Evolutionary conservation across 805 yeast genomes (phyloP).

Genomic region (Metschnikowia cubensis): DNA sequence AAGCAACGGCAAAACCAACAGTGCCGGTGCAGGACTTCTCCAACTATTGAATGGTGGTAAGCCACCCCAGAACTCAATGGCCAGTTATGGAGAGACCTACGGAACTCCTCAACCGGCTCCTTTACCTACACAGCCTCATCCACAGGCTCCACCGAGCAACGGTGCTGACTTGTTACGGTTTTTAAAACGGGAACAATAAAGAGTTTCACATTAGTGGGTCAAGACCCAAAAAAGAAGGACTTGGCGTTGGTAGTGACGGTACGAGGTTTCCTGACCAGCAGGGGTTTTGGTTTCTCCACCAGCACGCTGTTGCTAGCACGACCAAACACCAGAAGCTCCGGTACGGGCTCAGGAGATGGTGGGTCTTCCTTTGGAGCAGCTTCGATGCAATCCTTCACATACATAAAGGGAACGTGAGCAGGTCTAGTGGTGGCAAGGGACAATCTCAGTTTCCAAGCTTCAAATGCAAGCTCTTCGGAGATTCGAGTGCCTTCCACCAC

Average conservation of each 20-base stretch:
- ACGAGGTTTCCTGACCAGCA: constrained; percentile 4
- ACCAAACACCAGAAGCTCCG: constrained; percentile 2
- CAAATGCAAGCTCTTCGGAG: constrained; percentile 5
- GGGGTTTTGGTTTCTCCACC: not conserved
- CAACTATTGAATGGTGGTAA: constrained; percentile 12
- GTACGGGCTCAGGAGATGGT: not conserved
- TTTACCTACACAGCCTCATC: not conserved
- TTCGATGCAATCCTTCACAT: constrained; percentile 10
- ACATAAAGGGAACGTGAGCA: constrained; percentile 11
- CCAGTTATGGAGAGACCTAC: constrained; percentile 14
- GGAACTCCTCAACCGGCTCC: constrained; percentile 10
- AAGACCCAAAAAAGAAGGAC: constrained; percentile 1
- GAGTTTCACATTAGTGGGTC: not conserved
- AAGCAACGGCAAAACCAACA: constrained; percentile 5
- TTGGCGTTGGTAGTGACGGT: not conserved
- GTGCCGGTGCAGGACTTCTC: constrained; percentile 12
- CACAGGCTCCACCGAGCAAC: constrained; percentile 7
- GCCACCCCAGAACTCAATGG: constrained; percentile 4
- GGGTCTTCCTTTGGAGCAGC: not conserved
- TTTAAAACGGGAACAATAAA: constrained; percentile 7
- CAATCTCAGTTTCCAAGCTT: constrained; percentile 17
- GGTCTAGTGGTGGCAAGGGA: constrained; percentile 8
- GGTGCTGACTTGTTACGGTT: constrained; percentile 20
- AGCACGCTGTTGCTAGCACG: constrained; percentile 5
- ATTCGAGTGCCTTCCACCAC: constrained; percentile 6